Evolutionary conservation across 2,329 filamentous ascomycete species (phyloP), one percentile per base, ranked within the genome.

Genomic region (Xylariomycetidae sp.): DNA sequence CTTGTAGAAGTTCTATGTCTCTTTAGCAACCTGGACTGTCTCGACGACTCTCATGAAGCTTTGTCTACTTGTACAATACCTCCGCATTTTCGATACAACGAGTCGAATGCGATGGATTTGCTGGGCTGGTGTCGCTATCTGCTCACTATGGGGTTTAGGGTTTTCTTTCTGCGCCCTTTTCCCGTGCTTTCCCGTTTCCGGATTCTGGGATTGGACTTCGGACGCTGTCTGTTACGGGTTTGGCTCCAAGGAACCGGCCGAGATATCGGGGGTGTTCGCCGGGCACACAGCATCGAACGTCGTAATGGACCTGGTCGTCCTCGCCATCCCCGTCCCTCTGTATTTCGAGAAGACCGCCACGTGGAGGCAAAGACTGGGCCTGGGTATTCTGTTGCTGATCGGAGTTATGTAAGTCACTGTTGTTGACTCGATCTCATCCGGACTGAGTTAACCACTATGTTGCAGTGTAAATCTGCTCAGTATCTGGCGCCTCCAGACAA

Each of bases 41-140:
- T 59, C 58, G 8, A 57, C 54, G 10, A 52, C 53, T 0, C 50
- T 62, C 18, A 56, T 61, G 46, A 64, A 64, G 29, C 46, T 63
- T 6, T 59, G 58, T 5, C 50, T 64, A 0, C 47, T 63, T 2
- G 38, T 56, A 9, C 61, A 63, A 22, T 64, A 61, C 40, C 51
- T 63, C 12, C 57, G 59, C 8, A 44, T 63, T n/a, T 61, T 57
- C 42, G 36, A 43, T 2, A 38, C 31, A 6, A 45, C 40, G 12
- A 40, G 12, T 4, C 46, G 42, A n/a, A 31, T 41, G 12, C 40
- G 51, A 20, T 33, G 34, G 10, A 23, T 48, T 20, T 53, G 50
- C 25, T 50, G 49, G 35, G 38, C 45, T 17, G 44, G 53, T 30
- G 39, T 55, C 27, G 45, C 34, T 13, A 5, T 51, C n/a, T 43